Evolutionary conservation across 805 yeast species (phyloP).

Genomic region (Saccharomycopsis schoenii): DNA sequence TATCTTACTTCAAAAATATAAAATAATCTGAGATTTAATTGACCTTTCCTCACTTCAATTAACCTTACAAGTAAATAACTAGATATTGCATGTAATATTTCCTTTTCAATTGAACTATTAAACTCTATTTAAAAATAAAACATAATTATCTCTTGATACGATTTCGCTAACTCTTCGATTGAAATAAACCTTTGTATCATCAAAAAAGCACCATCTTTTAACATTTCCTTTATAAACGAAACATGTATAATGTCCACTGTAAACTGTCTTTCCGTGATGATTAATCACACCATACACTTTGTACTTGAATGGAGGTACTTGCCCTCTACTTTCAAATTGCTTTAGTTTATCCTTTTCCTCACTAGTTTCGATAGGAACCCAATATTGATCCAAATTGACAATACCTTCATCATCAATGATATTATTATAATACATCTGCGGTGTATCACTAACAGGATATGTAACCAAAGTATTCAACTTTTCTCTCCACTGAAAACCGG

Average conservation of each 20-base stretch:
- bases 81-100: too few species aligned
- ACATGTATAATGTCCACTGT: constrained; percentile 85
- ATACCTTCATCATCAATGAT: constrained; percentile 1
- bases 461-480: constrained; percentile 58
- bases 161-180: constrained; percentile 43
- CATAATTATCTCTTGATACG: constrained; percentile 69
- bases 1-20: too few species aligned
- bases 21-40: too few species aligned
- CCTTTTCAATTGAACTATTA: neutral
- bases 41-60: too few species aligned
- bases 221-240: constrained; percentile 54
- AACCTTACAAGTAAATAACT: neutral
- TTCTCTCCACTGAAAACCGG: constrained; percentile 33
- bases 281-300: constrained; percentile 72
- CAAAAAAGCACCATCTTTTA: constrained; percentile 73
- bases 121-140: constrained; percentile 58
- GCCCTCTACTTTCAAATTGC: constrained; percentile 59
- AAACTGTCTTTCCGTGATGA: constrained; percentile 64
- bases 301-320: constrained; percentile 71
- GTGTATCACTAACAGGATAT: constrained; percentile 48
- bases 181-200: constrained; percentile 60
- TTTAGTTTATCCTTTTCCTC: constrained; percentile 36
- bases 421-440: neutral
- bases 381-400: constrained; percentile 52
- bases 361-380: constrained; percentile 44